These are phyloP conservation scores for Martensiomyces pterosporus DNA, from an alignment of 192 early-diverging fungal species.

Conservation along the genomic window DNA sequence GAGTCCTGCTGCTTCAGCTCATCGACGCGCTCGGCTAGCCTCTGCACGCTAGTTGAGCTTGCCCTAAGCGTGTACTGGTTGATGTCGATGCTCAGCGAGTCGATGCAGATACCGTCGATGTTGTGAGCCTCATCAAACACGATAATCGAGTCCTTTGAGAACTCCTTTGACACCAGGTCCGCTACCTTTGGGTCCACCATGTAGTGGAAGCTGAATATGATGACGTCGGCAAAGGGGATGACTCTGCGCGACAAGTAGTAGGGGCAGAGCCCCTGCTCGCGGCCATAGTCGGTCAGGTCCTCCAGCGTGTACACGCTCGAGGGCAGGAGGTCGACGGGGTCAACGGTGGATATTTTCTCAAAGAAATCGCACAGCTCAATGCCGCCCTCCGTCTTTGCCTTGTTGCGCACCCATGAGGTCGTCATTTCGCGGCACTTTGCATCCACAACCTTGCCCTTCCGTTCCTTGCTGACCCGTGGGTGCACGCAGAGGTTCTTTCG, in stretches of 20 bases:
- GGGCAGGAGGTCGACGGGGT: conserved; percentile 59
- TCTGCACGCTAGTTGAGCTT: conserved; percentile 73
- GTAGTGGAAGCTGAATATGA: conserved; percentile 99
- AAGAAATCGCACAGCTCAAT: conserved; percentile 74
- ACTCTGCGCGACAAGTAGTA: conserved; percentile 89
- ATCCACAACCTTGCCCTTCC: conserved; percentile 82
- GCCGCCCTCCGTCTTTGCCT: conserved; percentile 48
- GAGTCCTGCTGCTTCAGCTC: conserved; percentile 84
- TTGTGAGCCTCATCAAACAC: conserved; percentile 99
- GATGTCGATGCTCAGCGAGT: conserved; percentile 92
- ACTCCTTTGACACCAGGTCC: conserved; percentile 91
- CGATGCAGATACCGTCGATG: conserved; percentile 99
- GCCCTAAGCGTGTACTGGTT: conserved; percentile 86
- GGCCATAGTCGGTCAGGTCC: conserved; percentile 80
- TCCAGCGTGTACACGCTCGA: conserved; percentile 96
- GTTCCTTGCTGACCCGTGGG: conserved; percentile 82
- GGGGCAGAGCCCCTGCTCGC: conserved; percentile 76
- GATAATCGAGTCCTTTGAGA: conserved; percentile 93
- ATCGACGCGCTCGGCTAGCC: conserved; percentile 67
- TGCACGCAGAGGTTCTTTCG: conserved; percentile 95
- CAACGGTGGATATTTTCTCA: conserved; percentile 69
- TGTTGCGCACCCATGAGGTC: conserved; percentile 86
- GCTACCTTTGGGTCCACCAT: conserved; percentile 99
- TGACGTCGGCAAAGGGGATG: conserved; percentile 86
- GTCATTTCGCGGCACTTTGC: conserved; percentile 89